phyloP scores from a whole-genome alignment of 2,329 filamentous ascomycete genomes.

The Colletotrichum australisinense region DNA sequence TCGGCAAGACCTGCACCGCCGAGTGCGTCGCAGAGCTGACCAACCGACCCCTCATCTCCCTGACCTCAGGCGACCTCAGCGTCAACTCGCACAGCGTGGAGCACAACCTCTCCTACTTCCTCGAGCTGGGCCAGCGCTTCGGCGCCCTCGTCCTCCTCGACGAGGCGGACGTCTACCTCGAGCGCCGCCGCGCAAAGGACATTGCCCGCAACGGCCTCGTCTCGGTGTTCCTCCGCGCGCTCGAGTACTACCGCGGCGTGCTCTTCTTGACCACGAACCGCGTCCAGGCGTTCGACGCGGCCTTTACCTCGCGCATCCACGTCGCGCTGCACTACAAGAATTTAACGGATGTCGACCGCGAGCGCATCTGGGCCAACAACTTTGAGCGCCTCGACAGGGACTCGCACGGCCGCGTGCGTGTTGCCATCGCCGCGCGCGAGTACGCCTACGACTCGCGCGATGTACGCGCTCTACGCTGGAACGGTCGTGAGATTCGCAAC shows the following conservation, averaged over 20 bases:
- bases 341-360: conserved; percentile 42
- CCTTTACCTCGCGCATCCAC: conserved; percentile 46
- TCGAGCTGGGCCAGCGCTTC: conserved; percentile 61
- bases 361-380: conserved; percentile 44
- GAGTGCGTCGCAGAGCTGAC: conserved; percentile 65
- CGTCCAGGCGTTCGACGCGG: conserved; percentile 49
- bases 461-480: conserved; percentile 38
- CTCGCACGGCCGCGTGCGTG: conserved; percentile 38
- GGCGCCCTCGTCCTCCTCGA: conserved; percentile 66
- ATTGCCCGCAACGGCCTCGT: conserved; percentile 60
- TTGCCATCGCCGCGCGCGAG: conserved; percentile 38
- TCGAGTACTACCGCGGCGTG: conserved; percentile 63
- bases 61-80: conserved; percentile 62
- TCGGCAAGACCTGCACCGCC: conserved; percentile 68
- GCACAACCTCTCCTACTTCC: conserved; percentile 57
- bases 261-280: conserved; percentile 64
- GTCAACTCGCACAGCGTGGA: conserved; percentile 53
- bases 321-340: conserved; percentile 44
- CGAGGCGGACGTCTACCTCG: conserved; percentile 71
- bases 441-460: conserved; percentile 39
- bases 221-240: conserved; percentile 60
- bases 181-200: conserved; percentile 57
- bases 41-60: conserved; percentile 60
- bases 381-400: conserved; percentile 43
- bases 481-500: conserved; percentile 48